Evolutionary conservation across 768 basidiomycete species (phyloP), one percentile per base, ranked within the genome.

Genomic region (Amanita molliuscula): DNA sequence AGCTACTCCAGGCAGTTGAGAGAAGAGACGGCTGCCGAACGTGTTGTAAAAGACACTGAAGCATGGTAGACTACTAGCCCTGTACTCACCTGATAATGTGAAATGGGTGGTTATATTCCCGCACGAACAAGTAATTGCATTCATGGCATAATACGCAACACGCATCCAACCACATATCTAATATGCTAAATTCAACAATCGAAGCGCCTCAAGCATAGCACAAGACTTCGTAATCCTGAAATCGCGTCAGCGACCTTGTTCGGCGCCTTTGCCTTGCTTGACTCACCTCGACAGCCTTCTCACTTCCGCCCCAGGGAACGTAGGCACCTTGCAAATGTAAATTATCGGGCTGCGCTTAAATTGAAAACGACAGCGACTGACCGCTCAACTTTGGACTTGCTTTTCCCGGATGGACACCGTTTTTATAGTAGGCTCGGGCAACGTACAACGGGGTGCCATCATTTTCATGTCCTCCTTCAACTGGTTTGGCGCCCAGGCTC

Each of bases 381-480:
- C 77, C 79, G 48, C 79, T 74, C 42, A 75, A 64, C 35, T 70
- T 70, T 57, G 72, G 69, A 56, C 76, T 74, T 26, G 71, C 72
- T 62, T 86, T 87, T n/a, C 83, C 85, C 5, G 83, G 81, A 59
- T 79, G 73, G 29, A 73, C 67, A 7, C 69, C 73, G 18, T 65
- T 68, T 10, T 76, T 65, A 65, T 81, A 60, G 9, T 69, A 66
- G 3, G 81, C 84, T 56, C 78, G 73, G 4, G 75, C 79, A 50
- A 88, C 68, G 61, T 75, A 86, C 15, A 85, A 66, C 6, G 67
- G 70, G 1, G 72, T 67, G n/a, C 82, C 82, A 51, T 81, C 72
- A 11, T 70, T 66, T 59, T 88, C 85, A 25, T 63, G 68, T 2
- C 86, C 86, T 44, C 80, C 86, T 52, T 86, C 82, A 31, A 88